Evolutionary conservation across 1,284 basidiomycete genomes (phyloP).

Genomic region (Cryptococcus sp.): DNA sequence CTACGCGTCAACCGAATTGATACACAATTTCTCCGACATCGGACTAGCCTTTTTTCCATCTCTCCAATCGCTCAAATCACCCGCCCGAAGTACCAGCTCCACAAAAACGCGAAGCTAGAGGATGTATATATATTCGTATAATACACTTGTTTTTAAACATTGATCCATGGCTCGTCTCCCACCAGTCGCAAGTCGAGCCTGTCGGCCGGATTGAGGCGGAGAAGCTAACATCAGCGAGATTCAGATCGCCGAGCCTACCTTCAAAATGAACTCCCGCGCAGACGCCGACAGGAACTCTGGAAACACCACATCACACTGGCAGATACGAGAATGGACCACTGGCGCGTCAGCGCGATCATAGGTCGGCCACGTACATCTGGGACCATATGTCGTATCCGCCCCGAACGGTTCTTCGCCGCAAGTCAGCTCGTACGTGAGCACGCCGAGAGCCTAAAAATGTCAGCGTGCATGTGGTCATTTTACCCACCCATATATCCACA

Average conservation of each 20-base stretch:
- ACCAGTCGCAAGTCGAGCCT: conserved; percentile 77
- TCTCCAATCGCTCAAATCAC: too few relatives aligned
- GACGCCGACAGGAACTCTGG: conserved; percentile 64
- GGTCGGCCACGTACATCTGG: conserved; percentile 26
- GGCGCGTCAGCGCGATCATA: not conserved
- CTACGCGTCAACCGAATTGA: too few relatives aligned
- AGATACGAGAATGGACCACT: conserved; percentile 46
- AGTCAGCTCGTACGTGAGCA: conserved; percentile 91
- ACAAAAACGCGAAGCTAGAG: too few relatives aligned
- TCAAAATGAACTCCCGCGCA: conserved; percentile 66
- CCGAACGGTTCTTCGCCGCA: conserved; percentile 92
- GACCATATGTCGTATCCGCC: conserved; percentile 48
- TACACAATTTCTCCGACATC: too few relatives aligned
- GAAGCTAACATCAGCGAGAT: conserved; percentile 60
- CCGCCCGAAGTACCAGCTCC: too few relatives aligned
- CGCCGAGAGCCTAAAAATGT: conserved; percentile 80
- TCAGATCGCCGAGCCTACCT: conserved; percentile 51
- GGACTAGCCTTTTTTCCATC: too few relatives aligned
- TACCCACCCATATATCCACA: conserved; percentile 44
- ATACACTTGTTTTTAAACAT: not conserved
- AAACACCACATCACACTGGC: conserved; percentile 70
- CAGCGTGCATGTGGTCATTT: not conserved
- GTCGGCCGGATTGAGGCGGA: conserved; percentile 76
- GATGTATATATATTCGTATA: not conserved
- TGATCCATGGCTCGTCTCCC: conserved; percentile 81